Percentiles rank a stretch among this genome's conserved stretches.
Evolutionary conservation across 495 filamentous ascomycete species (phyloP).

Genomic region (Patellaria atrata): DNA sequence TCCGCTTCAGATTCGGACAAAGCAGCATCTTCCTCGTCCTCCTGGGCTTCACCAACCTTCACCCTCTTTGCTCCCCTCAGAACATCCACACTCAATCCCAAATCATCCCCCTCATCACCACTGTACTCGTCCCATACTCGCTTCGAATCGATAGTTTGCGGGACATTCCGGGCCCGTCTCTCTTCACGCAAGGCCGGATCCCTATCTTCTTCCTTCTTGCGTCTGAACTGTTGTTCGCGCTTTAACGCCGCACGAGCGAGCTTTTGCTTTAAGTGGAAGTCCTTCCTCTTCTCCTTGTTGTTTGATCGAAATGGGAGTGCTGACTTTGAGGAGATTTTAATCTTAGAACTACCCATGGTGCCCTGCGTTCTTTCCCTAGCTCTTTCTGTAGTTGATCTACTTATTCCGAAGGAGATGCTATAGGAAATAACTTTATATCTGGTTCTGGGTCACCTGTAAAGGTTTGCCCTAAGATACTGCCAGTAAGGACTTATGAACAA

Average conservation of each 20-base stretch:
- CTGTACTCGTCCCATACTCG: slow-evolving; percentile 87
- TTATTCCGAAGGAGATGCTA: too few species aligned
- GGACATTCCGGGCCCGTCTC: slow-evolving; percentile 62
- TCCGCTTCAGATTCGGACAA: slow-evolving; percentile 5
- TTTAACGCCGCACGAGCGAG: slow-evolving; percentile 52
- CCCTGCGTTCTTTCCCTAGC: too few species aligned
- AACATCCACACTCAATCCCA: slow-evolving; percentile 65
- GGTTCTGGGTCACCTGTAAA: too few species aligned
- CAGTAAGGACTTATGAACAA: too few species aligned
- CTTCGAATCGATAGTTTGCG: slow-evolving; percentile 75
- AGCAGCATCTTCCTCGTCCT: slow-evolving; percentile 9
- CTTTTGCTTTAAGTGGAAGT: slow-evolving; percentile 65
- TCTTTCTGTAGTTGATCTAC: too few species aligned
- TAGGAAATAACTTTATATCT: too few species aligned
- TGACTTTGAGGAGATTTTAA: slow-evolving; percentile 8
- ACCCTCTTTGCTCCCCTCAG: too few species aligned
- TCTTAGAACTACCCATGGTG: slow-evolving; percentile 23
- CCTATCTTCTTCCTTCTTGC: slow-evolving; percentile 71
- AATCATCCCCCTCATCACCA: slow-evolving; percentile 41
- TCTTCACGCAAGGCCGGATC: slow-evolving; percentile 61
- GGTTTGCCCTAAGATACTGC: too few species aligned
- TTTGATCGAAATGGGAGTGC: slow-evolving; percentile 20
- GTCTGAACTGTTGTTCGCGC: slow-evolving; percentile 58
- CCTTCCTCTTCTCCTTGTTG: slow-evolving; percentile 66
- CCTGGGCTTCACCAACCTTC: slow-evolving; percentile 47